Base-by-base conservation (phyloP, 441 rosid species). In the Erodium moschatum region DNA sequence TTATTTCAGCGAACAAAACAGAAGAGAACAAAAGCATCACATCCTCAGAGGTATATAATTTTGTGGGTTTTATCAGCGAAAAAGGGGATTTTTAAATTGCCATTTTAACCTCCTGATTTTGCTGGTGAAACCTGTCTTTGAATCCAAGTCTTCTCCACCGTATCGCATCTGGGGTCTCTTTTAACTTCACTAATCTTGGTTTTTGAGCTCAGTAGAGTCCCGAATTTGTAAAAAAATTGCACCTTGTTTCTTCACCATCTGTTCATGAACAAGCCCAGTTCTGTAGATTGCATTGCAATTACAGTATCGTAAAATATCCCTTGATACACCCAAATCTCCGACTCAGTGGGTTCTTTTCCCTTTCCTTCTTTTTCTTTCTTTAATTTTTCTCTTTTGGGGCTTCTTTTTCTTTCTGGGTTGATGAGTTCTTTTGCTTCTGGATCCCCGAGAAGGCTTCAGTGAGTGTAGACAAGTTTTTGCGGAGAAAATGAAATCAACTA, bases 61-160 rank as follows among this genome's bases (percentile, higher is more conserved):
- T 38, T 6, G 11, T 8, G 50, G 46, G 56, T 65, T 72, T 19
- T 8, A 24, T 24, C 2, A 24, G 27, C 27, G 2, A 24, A 24
- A 24, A 2, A 24, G 27, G 27, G 27, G 27, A 24, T 24, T 24
- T 24, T 24, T 24, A 24, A 24, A 24, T 24, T 24, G 27, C 27
- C 27, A 24, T 24, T 24, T 24, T 24, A 24, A 24, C 27, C 27
- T 24, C 27, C 0, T 52, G 19, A 46, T 67, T 77, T 64, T 46
- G 61, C 67, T 66, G 35, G 73, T 13, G 64, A 75, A 78, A 78
- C 89, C 83, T 89, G 82, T 85, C 92, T 92, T 90, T 86, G 84
- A 92, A 86, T 86, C 91, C 81, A 90, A 88, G 97, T 82, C 81
- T 85, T 80, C 78, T 70, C 76, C 24, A 15, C 19, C 61, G 6